phyloP scores from a whole-genome alignment of 192 early-diverging fungal species.

The Glomus cerebriforme region DNA sequence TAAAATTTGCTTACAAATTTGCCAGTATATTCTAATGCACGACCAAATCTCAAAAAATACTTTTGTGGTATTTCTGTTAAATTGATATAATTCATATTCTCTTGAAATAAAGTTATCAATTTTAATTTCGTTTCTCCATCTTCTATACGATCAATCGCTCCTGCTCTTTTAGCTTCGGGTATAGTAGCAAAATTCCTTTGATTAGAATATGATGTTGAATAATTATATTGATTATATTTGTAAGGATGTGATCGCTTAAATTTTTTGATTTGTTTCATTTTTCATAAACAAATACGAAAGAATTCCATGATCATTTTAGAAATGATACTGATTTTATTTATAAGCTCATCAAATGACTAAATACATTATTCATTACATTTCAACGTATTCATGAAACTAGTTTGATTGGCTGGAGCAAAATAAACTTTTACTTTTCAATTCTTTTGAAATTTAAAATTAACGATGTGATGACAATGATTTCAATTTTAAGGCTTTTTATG shows the following conservation, averaged over 20 bases:
- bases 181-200: background rate
- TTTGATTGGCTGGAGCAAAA: too few species aligned
- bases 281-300: too few species aligned
- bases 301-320: too few species aligned
- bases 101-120: conserved; percentile 15
- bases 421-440: too few species aligned
- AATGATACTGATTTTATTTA: too few species aligned
- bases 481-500: too few species aligned
- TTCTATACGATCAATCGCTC: background rate
- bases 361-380: too few species aligned
- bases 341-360: too few species aligned
- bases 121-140: conserved; percentile 13
- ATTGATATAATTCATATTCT: conserved; percentile 7
- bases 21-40: conserved; percentile 5
- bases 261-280: background rate
- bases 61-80: background rate
- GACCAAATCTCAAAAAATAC: conserved; percentile 6
- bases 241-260: background rate
- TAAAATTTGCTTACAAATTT: conserved; percentile 1
- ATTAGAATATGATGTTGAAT: too few species aligned
- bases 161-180: background rate
- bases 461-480: too few species aligned
- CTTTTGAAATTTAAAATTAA: too few species aligned
- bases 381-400: too few species aligned
- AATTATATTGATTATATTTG: background rate